Base-by-base conservation (phyloP, 768 basidiomycete genomes). In the Lentinula guzmanii region DNA sequence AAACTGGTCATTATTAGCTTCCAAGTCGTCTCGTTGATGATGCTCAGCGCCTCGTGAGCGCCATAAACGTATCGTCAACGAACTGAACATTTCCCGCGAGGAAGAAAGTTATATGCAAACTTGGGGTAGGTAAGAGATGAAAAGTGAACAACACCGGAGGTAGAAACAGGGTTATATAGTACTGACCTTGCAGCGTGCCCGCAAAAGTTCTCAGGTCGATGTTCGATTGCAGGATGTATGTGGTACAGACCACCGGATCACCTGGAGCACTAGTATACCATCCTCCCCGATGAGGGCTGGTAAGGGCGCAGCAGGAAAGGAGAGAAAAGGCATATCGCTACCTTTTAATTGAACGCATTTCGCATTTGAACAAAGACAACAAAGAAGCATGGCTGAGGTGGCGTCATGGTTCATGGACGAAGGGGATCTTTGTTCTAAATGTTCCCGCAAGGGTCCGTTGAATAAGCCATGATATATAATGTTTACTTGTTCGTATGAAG, bases 21-120 rank as follows among this genome's bases (percentile, higher is more conserved):
- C 64, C 33, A 54, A 63, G 52, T 73, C 58, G 52, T 73, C 58
- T 35, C 21, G 58, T n/a, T 28, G 31, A 18, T 11, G 13, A 6
- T 59, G 24, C 28, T 28, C 28, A 28, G 28, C 28, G 58, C 33
- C 45, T 59, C 48, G 43, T 35, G 58, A 48, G 45, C 58, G 58
- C 58, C 58, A 59, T 11, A 41, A 16, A 16, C 31, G 45, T n/a
- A 35, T n/a, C n/a, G 50, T 34, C 33, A 59, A 21, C 18, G 45
- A 59, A 11, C 15, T 10, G 8, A 59, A 31, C 58, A 59, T 59
- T 18, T 7, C 21, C 16, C 5, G 45, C 11, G 15, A 15, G 28
- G 43, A n/a, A 39, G 18, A 46, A 16, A 41, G 42, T 31, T 9
- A 46, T 13, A 18, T 28, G 43, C 31, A 39, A 13, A 39, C 9